These are phyloP conservation scores for Groenewaldozyma tartarivorans DNA, from an alignment of 805 yeast genomes.

Conservation along the genomic window DNA sequence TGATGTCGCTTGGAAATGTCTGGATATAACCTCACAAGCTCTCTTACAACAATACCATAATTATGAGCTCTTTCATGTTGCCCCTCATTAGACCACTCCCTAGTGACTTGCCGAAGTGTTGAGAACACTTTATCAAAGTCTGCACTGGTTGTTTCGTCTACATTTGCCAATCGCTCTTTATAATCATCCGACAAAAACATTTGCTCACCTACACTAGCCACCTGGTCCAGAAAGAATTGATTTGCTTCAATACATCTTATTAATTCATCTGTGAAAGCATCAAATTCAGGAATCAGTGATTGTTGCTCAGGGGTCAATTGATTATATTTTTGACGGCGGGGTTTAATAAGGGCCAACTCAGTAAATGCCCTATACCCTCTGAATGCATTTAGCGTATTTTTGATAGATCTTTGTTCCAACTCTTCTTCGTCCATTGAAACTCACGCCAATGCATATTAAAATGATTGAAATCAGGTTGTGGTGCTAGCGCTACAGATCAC, in stretches of 20 bases:
- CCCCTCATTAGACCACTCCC: slow-evolving; percentile 69
- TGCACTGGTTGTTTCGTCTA: neutral
- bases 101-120: slow-evolving; percentile 52
- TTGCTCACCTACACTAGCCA: slow-evolving; percentile 16
- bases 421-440: neutral
- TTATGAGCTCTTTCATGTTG: slow-evolving; percentile 48
- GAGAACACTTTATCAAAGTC: slow-evolving; percentile 40
- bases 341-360: slow-evolving; percentile 6
- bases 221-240: slow-evolving; percentile 15
- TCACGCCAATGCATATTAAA: no score
- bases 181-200: slow-evolving; percentile 8
- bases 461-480: no score
- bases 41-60: slow-evolving; percentile 38
- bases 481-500: no score
- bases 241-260: slow-evolving; percentile 14
- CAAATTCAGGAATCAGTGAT: slow-evolving; percentile 1
- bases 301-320: slow-evolving; percentile 4
- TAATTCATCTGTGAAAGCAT: slow-evolving; percentile 5
- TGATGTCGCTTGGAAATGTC: slow-evolving; percentile 18
- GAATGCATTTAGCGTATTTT: slow-evolving; percentile 7
- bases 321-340: slow-evolving; percentile 9
- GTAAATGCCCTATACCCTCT: slow-evolving; percentile 8
- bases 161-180: slow-evolving; percentile 3
- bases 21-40: slow-evolving; percentile 31
- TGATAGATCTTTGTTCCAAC: neutral